These are phyloP conservation scores for Annulohypoxylon moriforme DNA, from an alignment of 495 filamentous ascomycete genomes.

Conservation along the genomic window DNA sequence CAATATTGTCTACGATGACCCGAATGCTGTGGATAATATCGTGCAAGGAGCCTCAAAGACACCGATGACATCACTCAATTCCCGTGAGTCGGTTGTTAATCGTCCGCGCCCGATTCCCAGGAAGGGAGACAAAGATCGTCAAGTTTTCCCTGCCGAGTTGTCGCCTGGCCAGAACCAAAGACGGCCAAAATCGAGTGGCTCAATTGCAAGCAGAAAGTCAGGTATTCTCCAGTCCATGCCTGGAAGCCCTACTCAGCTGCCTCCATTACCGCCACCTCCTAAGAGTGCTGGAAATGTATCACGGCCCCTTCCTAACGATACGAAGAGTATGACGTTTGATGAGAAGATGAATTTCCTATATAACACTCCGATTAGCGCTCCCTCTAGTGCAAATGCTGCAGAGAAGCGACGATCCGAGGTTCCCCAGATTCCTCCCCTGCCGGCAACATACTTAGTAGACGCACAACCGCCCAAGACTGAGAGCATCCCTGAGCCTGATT, in stretches of 20 bases:
- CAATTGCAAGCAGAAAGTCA: conserved; percentile 56
- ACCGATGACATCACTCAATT: conserved; percentile 39
- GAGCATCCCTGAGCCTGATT: conserved; percentile 1
- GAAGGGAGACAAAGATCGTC: conserved; percentile 53
- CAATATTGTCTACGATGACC: conserved; percentile 63
- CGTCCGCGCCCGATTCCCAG: conserved; percentile 64
- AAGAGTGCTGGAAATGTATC: conserved; percentile 48
- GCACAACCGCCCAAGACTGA: conserved; percentile 9
- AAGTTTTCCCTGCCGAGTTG: conserved; percentile 56
- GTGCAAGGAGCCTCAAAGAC: conserved; percentile 53
- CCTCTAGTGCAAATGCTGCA: conserved; percentile 18
- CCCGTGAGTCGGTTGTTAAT: conserved; percentile 57
- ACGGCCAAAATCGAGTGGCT: conserved; percentile 59
- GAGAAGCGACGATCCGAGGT: conserved; percentile 54
- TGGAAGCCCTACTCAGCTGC: conserved; percentile 61
- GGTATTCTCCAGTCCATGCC: conserved; percentile 54
- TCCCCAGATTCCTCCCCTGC: conserved; percentile 57
- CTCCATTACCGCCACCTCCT: conserved; percentile 59
- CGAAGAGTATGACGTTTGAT: conserved; percentile 66
- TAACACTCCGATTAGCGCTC: conserved; percentile 53
- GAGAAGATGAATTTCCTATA: conserved; percentile 64
- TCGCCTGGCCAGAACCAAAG: conserved; percentile 50
- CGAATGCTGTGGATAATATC: conserved; percentile 57
- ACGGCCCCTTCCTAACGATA: conserved; percentile 56
- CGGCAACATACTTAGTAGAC: conserved; percentile 45